Evolutionary conservation across 2,329 filamentous ascomycete species (phyloP), one percentile per base, ranked within the genome.

Genomic region (Ophiocordyceps sinensis): DNA sequence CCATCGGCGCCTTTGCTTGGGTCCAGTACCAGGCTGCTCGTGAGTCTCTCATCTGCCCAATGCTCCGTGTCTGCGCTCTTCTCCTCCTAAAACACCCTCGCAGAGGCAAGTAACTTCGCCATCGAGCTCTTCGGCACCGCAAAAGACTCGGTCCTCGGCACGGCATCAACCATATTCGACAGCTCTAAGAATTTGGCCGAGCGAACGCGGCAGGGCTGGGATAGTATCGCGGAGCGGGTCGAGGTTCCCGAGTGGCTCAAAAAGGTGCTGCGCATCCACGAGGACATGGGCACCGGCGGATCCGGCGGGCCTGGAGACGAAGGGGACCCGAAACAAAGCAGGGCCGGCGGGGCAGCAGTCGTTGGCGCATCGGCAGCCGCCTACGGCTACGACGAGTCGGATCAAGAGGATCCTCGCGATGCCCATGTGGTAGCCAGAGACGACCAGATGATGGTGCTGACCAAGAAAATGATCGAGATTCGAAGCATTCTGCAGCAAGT

Each of bases 401-500:
- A 68, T 32, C 77, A 82, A 30, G 77, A 89, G 30, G 76, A 81
- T 47, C 61, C 69, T 5, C 69, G 78, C 42, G 66, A 70, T 9
- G 68, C 65, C 17, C 76, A 81, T 42, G 77, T 83, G 54, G 70
- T 73, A 38, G 85, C 86, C 15, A 78, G 79, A 53, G 91, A 98
- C 53, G 91, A 98, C 58, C 91, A 98, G 62, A 98, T 98, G 89
- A 98, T 98, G 91, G 72, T 95, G 50, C 68, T 98, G 54, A 98
- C 93, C 2, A 89, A 91, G 66, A 96, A 96, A 66, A 98, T 98
- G 91, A 98, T 98, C 54, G 91, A 98, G 66, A 96, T 98, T 43
- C 74, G 93, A 50, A 88, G 81, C 50, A 85, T 98, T 43, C 70
- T 98, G 21, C 84, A 93, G 55, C 85, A 81, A 23, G 84, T 98